Conservation (phyloP, 352 stramenopile species). For the Pythium periplocum region DNA sequence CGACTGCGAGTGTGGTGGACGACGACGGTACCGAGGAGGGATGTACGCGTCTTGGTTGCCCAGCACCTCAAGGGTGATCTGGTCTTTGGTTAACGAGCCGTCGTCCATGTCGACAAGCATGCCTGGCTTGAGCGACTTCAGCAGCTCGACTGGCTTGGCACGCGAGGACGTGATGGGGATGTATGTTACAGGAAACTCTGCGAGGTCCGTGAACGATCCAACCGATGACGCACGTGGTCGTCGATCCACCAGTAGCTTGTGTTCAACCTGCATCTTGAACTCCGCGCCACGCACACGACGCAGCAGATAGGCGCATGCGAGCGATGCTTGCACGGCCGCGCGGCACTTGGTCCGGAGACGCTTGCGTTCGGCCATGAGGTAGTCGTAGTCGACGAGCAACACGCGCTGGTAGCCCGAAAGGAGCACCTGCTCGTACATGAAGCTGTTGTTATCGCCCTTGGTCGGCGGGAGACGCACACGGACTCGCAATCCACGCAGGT, state of each 20-base stretch:
- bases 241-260: constrained; percentile 12
- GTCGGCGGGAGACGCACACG: constrained; percentile 49
- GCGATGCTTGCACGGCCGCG: constrained; percentile 47
- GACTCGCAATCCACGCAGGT: constrained; percentile 45
- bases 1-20: not conserved
- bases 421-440: constrained; percentile 44
- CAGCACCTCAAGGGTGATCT: constrained; percentile 72
- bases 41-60: constrained; percentile 55
- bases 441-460: constrained; percentile 26
- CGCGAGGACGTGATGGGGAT: constrained; percentile 48
- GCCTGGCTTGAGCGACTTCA: constrained; percentile 40
- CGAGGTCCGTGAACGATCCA: constrained; percentile 38
- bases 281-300: constrained; percentile 39
- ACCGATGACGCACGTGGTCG: constrained; percentile 37
- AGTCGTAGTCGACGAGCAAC: constrained; percentile 67
- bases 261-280: constrained; percentile 34
- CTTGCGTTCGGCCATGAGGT: constrained; percentile 62
- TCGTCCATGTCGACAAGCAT: constrained; percentile 73
- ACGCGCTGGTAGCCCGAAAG: constrained; percentile 60
- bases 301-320: constrained; percentile 40
- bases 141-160: constrained; percentile 49
- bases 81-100: constrained; percentile 70
- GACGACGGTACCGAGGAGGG: constrained; percentile 29
- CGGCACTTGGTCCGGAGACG: constrained; percentile 59
- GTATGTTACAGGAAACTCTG: constrained; percentile 64